Evolutionary conservation across 2,329 filamentous ascomycete genomes (phyloP), one percentile per base, ranked within the genome.

Genomic region (Stemphylium vesicarium): DNA sequence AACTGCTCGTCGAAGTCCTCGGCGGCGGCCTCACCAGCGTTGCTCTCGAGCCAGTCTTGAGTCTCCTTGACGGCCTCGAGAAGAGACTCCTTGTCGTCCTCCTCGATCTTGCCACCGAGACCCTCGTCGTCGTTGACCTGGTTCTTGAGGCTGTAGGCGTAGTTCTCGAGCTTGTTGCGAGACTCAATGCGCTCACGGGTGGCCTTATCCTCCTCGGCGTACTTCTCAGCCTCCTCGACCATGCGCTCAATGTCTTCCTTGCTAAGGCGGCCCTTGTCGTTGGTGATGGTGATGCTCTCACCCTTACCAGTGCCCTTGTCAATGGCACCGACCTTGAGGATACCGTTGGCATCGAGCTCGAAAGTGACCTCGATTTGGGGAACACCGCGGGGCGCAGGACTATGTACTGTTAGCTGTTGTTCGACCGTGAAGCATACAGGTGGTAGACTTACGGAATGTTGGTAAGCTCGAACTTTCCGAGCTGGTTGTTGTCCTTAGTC

Each of bases 1-100:
- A 96, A 96, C 85, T 98, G 94, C 87, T 99, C 95, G 80, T 97
- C 93, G 72, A 98, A 97, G 83, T 98, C 95, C 83, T 97, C 94
- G 56, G 92, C 84, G 66, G 84, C 86, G 63, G 95, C 95, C 47
- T 89, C 89, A 65, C 89, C 87, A 65, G 86, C 91, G 81, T 97
- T 96, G 86, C 96, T 92, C 70, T 97, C 93, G 57, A 99, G 88
- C 95, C 95, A 99, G 78, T 97, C 93, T 70, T 88, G 89, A 62
- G 92, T 84, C 84, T 99, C 95, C 90, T 98, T 98, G 82, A 99
- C 88, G 62, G 95, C 95, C 66, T 97, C 93, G 64, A 96, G 82
- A 70, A 99, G 87, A 71, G 92, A 88, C 81, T 98, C 93, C 90
- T 98, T 98, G 82, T 99, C 95, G 70, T 98, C 94, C 50, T 96